Evolutionary conservation across 768 basidiomycete genomes (phyloP).

Genomic region (Fomitopsis serialis): DNA sequence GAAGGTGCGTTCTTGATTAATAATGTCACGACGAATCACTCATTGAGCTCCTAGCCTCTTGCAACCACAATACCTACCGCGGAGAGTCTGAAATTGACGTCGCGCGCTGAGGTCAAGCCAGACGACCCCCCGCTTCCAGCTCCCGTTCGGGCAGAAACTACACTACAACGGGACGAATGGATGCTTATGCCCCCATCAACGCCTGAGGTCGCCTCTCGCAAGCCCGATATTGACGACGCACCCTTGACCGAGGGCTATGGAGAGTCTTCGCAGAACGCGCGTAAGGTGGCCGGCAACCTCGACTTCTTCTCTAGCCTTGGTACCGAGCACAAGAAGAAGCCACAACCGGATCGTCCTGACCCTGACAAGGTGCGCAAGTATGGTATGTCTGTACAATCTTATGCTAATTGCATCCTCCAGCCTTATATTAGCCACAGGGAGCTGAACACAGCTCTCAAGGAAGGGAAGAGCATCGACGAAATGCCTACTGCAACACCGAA

Average conservation of each 20-base stretch:
- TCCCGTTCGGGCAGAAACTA: constrained; percentile 38
- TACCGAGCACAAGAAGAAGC: constrained; percentile 63
- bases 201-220: constrained; percentile 10
- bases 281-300: constrained; percentile 51
- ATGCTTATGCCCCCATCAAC: constrained; percentile 58
- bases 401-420: constrained; percentile 28
- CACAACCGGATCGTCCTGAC: constrained; percentile 52
- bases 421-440: constrained; percentile 57
- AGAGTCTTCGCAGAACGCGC: constrained; percentile 37
- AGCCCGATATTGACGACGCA: constrained; percentile 31
- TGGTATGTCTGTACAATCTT: not conserved
- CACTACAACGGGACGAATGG: constrained; percentile 78
- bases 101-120: constrained; percentile 44
- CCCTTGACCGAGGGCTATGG: constrained; percentile 64
- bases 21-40: not conserved
- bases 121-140: constrained; percentile 45
- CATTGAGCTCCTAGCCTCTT: constrained; percentile 41
- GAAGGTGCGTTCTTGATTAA: constrained; percentile 40
- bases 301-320: constrained; percentile 93
- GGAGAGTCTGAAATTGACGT: constrained; percentile 63
- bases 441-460: constrained; percentile 52
- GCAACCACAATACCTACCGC: constrained; percentile 74
- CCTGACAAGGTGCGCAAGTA: constrained; percentile 58
- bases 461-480: constrained; percentile 34
- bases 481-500: constrained; percentile 39